phyloP scores from a whole-genome alignment of 192 early-diverging fungal species.

The Rhizophagus clarus region DNA sequence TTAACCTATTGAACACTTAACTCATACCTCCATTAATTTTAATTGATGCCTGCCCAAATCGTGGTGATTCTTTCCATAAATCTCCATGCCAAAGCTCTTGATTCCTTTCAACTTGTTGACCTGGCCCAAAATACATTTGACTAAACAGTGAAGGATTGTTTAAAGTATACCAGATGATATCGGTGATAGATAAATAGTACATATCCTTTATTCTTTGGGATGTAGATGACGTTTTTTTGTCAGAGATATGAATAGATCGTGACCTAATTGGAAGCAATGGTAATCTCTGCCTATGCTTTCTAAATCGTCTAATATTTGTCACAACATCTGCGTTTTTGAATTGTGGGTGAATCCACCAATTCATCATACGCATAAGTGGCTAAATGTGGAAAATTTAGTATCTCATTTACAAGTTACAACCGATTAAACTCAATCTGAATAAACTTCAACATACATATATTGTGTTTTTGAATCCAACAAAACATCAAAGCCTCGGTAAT shows the following conservation, averaged over 20 bases:
- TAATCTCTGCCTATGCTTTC: neutral
- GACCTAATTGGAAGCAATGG: neutral
- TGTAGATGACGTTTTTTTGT: neutral
- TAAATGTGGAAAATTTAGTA: neutral
- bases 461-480: constrained; percentile 7
- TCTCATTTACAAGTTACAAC: neutral
- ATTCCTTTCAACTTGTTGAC: neutral
- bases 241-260: neutral
- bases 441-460: constrained; percentile 2
- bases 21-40: neutral
- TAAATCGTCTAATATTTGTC: neutral
- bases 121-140: neutral
- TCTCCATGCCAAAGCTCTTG: constrained; percentile 1
- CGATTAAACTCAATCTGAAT: neutral
- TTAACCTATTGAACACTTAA: neutral
- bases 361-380: constrained; percentile 8
- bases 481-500: neutral
- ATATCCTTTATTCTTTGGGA: neutral
- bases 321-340: neutral
- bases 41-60: neutral
- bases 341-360: neutral
- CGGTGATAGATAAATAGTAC: neutral
- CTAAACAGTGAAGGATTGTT: neutral
- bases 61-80: neutral
- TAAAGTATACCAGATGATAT: neutral